Conservation (phyloP, 2,329 filamentous ascomycete species). For the Fusarium xyrophilum region DNA sequence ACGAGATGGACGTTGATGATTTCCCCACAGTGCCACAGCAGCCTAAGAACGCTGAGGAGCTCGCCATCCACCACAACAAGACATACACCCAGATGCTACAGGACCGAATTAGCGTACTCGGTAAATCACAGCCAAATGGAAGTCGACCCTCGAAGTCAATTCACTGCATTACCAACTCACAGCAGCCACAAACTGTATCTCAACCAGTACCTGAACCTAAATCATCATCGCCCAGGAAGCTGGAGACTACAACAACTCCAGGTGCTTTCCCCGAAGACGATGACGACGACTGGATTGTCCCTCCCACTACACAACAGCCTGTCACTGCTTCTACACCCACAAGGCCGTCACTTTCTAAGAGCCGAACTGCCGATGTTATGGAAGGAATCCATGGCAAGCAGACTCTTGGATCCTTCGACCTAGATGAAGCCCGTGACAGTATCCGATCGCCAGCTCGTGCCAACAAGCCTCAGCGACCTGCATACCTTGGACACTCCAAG, state of each 20-base stretch:
- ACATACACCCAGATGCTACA: conserved; percentile 93
- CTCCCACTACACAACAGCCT: conserved; percentile 50
- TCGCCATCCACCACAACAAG: conserved; percentile 69
- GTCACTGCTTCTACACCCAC: conserved; percentile 42
- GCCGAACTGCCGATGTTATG: conserved; percentile 67
- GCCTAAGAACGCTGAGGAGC: conserved; percentile 54
- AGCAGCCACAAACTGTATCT: conserved; percentile 38
- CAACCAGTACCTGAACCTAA: conserved; percentile 43
- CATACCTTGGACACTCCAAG: conserved; percentile 57
- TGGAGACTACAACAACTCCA: conserved; percentile 55
- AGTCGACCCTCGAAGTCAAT: conserved; percentile 58
- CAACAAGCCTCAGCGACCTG: conserved; percentile 28
- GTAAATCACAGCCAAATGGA: conserved; percentile 61
- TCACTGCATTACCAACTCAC: conserved; percentile 47
- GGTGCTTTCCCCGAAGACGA: conserved; percentile 67
- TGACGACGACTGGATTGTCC: conserved; percentile 66
- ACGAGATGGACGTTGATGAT: conserved; percentile 62
- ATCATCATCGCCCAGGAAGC: conserved; percentile 42
- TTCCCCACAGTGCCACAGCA: conserved; percentile 46
- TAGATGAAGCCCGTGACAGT: conserved; percentile 4
- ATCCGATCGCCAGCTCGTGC: conserved; percentile 24
- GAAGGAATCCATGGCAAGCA: conserved; percentile 60
- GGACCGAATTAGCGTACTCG: conserved; percentile 83
- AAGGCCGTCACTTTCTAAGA: conserved; percentile 65
- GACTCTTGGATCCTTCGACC: conserved; percentile 54